Conservation (phyloP, 176 grass and related monocot genomes). For the Musa beccarii region DNA sequence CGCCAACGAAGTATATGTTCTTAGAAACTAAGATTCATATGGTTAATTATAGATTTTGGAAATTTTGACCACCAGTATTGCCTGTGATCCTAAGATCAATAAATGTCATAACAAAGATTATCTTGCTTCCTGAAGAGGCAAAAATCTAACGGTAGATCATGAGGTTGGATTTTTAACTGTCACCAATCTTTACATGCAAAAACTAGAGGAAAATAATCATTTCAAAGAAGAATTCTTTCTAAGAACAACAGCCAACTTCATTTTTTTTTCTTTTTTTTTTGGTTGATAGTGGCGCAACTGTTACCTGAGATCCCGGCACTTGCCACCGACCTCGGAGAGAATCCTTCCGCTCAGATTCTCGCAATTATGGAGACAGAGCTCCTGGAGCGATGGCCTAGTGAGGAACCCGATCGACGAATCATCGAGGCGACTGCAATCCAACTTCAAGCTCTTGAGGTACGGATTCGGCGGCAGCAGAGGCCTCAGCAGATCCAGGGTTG, state of each 20-base stretch:
- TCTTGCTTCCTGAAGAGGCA: background rate
- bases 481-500: conserved; percentile 44
- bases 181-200: too few species aligned
- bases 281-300: background rate
- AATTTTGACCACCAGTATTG: too few species aligned
- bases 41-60: too few species aligned
- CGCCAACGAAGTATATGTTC: too few species aligned
- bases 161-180: background rate
- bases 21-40: too few species aligned
- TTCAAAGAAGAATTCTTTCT: too few species aligned
- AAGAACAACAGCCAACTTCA: too few species aligned
- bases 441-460: conserved; percentile 51
- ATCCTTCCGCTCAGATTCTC: conserved; percentile 63
- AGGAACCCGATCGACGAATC: conserved; percentile 53
- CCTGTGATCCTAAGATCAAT: too few species aligned
- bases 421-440: conserved; percentile 70
- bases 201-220: too few species aligned
- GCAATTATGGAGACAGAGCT: conserved; percentile 69
- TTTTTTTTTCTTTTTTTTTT: background rate
- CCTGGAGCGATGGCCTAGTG: conserved; percentile 53
- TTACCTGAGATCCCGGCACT: conserved; percentile 85
- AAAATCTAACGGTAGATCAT: background rate
- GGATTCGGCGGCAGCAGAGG: conserved; percentile 56
- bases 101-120: background rate
- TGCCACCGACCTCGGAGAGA: conserved; percentile 49